Evolutionary conservation across 1,284 basidiomycete genomes (phyloP).

Genomic region (Veloboletus limbatus): DNA sequence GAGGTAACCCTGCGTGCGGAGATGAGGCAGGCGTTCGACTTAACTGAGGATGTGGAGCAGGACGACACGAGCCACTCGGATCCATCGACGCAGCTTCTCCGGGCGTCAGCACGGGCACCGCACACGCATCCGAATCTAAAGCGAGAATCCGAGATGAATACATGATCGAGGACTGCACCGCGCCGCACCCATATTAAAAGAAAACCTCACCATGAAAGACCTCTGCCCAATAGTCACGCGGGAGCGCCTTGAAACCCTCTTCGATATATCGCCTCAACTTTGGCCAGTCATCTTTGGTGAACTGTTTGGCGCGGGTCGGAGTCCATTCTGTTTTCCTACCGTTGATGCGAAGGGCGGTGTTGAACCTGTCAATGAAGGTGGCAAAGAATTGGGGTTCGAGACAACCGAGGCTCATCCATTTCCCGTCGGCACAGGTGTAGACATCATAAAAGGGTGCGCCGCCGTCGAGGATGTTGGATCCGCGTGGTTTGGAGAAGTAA

Average conservation of each 20-base stretch:
- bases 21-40: constrained; percentile 29
- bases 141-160: background rate
- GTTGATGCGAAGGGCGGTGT: constrained; percentile 45
- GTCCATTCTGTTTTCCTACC: constrained; percentile 47
- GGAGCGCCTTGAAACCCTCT: constrained; percentile 57
- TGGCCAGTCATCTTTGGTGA: constrained; percentile 58
- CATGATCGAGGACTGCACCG: background rate
- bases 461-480: constrained; percentile 68
- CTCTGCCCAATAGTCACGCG: constrained; percentile 67
- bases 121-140: constrained; percentile 72
- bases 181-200: background rate
- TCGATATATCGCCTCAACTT: constrained; percentile 56
- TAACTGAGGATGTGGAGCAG: constrained; percentile 52
- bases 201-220: constrained; percentile 57
- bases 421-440: constrained; percentile 70
- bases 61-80: constrained; percentile 36
- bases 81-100: constrained; percentile 52
- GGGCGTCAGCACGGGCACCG: constrained; percentile 69
- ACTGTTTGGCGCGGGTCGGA: constrained; percentile 52
- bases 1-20: constrained; percentile 1
- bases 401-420: constrained; percentile 77
- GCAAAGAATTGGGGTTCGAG: constrained; percentile 71
- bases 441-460: constrained; percentile 79
- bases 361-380: constrained; percentile 56
- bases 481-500: constrained; percentile 48